phyloP scores from a whole-genome alignment of 768 basidiomycete genomes.

The Aureoboletus auriporus region DNA sequence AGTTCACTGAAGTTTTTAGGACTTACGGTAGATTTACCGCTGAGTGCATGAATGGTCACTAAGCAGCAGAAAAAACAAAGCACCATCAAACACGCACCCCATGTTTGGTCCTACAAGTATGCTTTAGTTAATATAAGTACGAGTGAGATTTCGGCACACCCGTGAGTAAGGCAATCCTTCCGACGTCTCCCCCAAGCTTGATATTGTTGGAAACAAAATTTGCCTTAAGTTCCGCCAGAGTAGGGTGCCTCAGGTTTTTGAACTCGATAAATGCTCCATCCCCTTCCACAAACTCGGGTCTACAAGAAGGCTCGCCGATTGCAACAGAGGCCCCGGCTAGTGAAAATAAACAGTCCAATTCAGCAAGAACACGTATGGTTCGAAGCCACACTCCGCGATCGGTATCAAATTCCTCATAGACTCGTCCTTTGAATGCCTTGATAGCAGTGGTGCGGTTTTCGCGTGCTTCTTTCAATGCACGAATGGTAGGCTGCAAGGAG shows the following conservation, averaged over 20 bases:
- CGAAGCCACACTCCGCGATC: conserved; percentile 80
- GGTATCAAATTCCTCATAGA: conserved; percentile 78
- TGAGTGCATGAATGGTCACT: conserved; percentile 22
- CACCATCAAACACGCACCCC: conserved; percentile 53
- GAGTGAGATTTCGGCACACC: conserved; percentile 42
- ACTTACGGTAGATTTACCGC: conserved; percentile 73
- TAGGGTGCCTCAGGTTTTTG: conserved; percentile 85
- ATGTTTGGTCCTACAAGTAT: conserved; percentile 67
- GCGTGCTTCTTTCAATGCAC: conserved; percentile 87
- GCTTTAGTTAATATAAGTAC: neutral
- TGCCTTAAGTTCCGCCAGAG: conserved; percentile 60
- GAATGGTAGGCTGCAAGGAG: conserved; percentile 64
- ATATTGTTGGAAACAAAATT: conserved; percentile 95
- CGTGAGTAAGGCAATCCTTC: conserved; percentile 81
- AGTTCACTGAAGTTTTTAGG: neutral
- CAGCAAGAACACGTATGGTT: conserved; percentile 82
- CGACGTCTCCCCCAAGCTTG: conserved; percentile 70
- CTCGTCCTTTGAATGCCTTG: conserved; percentile 76
- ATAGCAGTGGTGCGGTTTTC: conserved; percentile 79
- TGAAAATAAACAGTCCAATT: conserved; percentile 94
- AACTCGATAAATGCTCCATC: conserved; percentile 84
- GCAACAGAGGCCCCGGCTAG: conserved; percentile 86
- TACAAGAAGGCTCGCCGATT: conserved; percentile 89
- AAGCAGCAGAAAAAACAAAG: neutral
- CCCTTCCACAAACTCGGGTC: conserved; percentile 83